phyloP scores from a whole-genome alignment of 2,329 filamentous ascomycete genomes.

The Phialemoniopsis sp. region DNA sequence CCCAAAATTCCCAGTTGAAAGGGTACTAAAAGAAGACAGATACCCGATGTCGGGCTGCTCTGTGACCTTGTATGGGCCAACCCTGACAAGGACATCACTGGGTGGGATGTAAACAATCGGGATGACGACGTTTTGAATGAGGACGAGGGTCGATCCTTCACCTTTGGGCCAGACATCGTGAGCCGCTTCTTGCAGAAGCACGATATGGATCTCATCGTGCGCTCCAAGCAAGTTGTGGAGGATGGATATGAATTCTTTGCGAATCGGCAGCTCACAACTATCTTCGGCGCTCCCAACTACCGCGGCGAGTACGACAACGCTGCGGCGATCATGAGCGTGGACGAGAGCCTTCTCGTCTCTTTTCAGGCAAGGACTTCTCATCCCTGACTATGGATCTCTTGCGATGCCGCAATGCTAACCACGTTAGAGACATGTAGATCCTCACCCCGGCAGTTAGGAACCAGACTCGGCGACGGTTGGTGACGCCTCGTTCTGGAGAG shows the following conservation, averaged over 20 bases:
- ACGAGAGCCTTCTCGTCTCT: conserved; percentile 93
- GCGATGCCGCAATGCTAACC: too few species aligned
- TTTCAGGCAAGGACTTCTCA: conserved; percentile 63
- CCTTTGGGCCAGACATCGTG: conserved; percentile 93
- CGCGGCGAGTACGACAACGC: conserved; percentile 99
- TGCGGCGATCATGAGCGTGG: conserved; percentile 98
- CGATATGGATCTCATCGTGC: conserved; percentile 98
- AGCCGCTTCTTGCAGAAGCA: conserved; percentile 97
- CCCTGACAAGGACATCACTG: conserved; percentile 96
- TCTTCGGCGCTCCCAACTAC: conserved; percentile 97
- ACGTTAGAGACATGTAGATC: too few species aligned
- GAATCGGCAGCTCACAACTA: conserved; percentile 89
- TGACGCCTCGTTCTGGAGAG: too few species aligned
- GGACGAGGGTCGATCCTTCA: conserved; percentile 97
- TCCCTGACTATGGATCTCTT: too few species aligned
- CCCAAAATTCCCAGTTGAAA: background rate
- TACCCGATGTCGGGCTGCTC: conserved; percentile 92
- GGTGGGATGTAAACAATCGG: conserved; percentile 81
- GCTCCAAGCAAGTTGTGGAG: conserved; percentile 96
- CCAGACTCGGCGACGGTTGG: too few species aligned
- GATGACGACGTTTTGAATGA: too few species aligned
- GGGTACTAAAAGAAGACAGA: conserved; percentile 48
- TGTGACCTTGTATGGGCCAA: conserved; percentile 98
- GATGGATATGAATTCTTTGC: conserved; percentile 99
- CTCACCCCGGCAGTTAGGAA: too few species aligned